Evolutionary conservation across 2,329 filamentous ascomycete genomes (phyloP).

Genomic region (Phialophora macrospora): DNA sequence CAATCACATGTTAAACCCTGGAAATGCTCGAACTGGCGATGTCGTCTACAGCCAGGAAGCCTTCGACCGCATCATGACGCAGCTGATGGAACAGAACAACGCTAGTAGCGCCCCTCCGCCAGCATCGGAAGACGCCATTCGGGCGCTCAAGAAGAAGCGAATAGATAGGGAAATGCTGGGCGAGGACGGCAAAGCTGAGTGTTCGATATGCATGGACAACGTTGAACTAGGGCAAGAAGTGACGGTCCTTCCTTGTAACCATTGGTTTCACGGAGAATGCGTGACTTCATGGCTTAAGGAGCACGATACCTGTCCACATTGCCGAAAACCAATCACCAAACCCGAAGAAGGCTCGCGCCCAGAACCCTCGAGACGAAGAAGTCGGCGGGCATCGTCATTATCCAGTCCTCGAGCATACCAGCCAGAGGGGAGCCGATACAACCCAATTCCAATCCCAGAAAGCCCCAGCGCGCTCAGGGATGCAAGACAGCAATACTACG

Average conservation of each 20-base stretch:
- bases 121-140: constrained; percentile 75
- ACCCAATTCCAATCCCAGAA: constrained; percentile 23
- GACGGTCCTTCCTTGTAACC: constrained; percentile 79
- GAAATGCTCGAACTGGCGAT: constrained; percentile 65
- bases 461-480: constrained; percentile 37
- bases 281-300: constrained; percentile 82
- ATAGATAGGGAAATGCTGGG: constrained; percentile 73
- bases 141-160: constrained; percentile 71
- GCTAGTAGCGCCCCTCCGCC: constrained; percentile 78
- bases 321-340: constrained; percentile 48
- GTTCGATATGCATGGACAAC: constrained; percentile 92
- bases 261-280: constrained; percentile 90
- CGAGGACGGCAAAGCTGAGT: constrained; percentile 72
- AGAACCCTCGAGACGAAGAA: constrained; percentile 20
- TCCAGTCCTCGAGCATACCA: constrained; percentile 29
- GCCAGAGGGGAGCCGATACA: constrained; percentile 39
- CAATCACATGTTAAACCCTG: constrained; percentile 47
- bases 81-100: constrained; percentile 80
- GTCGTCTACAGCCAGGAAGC: constrained; percentile 90
- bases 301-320: constrained; percentile 85
- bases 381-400: constrained; percentile 29
- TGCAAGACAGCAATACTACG: constrained; percentile 32
- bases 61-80: constrained; percentile 83
- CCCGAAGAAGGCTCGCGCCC: constrained; percentile 25
- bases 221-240: constrained; percentile 75